Evolutionary conservation across 768 basidiomycete species (phyloP).

Genomic region (Lactarius evosmus): DNA sequence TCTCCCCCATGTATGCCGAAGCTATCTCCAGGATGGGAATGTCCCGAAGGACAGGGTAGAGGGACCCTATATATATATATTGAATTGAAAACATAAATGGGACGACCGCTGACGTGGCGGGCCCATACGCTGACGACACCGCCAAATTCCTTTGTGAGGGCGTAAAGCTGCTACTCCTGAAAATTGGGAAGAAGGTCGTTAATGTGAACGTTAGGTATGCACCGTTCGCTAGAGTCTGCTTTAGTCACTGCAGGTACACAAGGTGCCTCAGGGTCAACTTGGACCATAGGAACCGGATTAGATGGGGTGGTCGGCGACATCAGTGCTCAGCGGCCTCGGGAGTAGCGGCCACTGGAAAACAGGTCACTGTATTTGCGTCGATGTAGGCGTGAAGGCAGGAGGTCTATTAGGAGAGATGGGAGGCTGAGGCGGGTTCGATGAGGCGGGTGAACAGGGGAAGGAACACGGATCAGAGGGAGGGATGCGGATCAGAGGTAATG

Average conservation of each 20-base stretch:
- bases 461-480: conserved; percentile 29
- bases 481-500: conserved; percentile 20
- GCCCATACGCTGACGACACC: conserved; percentile 74
- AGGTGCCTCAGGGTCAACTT: conserved; percentile 16
- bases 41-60: conserved; percentile 69
- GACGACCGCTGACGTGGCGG: conserved; percentile 71
- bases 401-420: conserved; percentile 28
- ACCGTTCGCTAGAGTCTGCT: conserved; percentile 17
- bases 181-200: conserved; percentile 83
- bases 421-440: conserved; percentile 23
- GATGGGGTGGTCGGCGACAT: conserved; percentile 14
- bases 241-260: conserved; percentile 10
- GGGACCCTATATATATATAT: too few relatives aligned
- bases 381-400: background rate
- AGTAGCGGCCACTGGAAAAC: conserved; percentile 16
- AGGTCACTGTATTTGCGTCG: conserved; percentile 15
- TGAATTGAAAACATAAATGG: too few relatives aligned
- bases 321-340: conserved; percentile 7
- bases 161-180: conserved; percentile 74
- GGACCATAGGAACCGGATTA: conserved; percentile 17
- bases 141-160: conserved; percentile 67
- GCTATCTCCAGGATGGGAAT: conserved; percentile 39
- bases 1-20: conserved; percentile 30
- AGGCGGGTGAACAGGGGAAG: conserved; percentile 25
- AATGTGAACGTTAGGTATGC: conserved; percentile 81